Base-by-base conservation (phyloP, 306 rosid genomes). In the Cicer judaicum region DNA sequence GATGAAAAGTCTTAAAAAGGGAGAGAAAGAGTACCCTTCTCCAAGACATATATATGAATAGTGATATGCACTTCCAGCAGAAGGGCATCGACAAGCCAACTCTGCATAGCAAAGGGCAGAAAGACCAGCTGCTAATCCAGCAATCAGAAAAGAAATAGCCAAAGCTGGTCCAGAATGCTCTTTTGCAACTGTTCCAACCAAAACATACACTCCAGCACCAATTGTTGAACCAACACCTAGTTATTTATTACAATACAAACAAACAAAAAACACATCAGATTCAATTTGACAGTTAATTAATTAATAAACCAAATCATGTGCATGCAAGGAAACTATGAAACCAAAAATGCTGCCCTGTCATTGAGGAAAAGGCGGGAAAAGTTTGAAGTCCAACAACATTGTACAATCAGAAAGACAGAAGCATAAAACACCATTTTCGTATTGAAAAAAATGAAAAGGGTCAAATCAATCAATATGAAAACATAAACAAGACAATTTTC, bases 51-150 rank as follows among this genome's bases (percentile, higher is more conserved):
- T 90, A 84, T 92, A 94, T 7, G 99, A 79, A 74, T 94, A 94
- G 79, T 92, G 99, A 82, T 94, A 94, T n/a, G 99, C 99, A 64
- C 99, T 94, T 34, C 99, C 99, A 13, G 99, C 97, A 34, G 97
- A 94, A 52, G 99, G 97, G 59, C 93, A 94, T 2, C 99, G 91
- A 80, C 99, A 90, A 6, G 97, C 85, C 59, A 94, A 90, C 83
- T 92, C 99, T 2, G 99, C 99, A 81, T 94, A 94, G 80, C 99
- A 94, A 79, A 94, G 90, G 1, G 99, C 99, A 1, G 99, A 94
- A 76, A 94, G 97, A 21, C 81, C 95, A 73, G 99, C 92, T 3
- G 97, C 96, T 73, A 94, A 84, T 80, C 97, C 99, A 18, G 99
- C 97, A 12, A 94, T 73, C 56, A 94, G 79, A 73, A 94, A 94